Percentiles rank a stretch among this genome's conserved stretches.
phyloP scores from a whole-genome alignment of 306 rosid species.

The Carpinus fangiana region DNA sequence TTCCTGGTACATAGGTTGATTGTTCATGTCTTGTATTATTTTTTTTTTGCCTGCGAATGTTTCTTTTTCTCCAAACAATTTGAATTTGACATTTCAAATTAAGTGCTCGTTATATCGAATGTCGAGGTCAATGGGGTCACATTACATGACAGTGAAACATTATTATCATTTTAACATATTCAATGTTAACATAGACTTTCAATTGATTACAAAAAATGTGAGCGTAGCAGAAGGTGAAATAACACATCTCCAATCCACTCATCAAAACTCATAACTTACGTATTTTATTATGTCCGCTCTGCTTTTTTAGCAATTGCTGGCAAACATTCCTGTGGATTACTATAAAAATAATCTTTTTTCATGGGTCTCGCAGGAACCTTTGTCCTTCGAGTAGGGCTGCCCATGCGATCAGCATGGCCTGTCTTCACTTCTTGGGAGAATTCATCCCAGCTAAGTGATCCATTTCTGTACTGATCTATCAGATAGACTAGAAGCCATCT shows the following conservation, averaged over 20 bases:
- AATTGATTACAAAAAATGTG: no score
- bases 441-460: conserved; percentile 70
- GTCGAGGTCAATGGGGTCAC: no score
- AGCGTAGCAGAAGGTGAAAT: no score
- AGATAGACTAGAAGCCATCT: conserved; percentile 63
- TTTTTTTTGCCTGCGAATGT: not conserved
- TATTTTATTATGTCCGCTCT: no score
- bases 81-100: no score
- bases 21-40: not conserved
- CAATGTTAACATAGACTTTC: no score
- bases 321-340: conserved; percentile 86
- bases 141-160: no score
- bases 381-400: conserved; percentile 50
- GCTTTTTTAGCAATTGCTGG: conserved; percentile 3
- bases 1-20: conserved; percentile 22
- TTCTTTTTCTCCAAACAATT: no score
- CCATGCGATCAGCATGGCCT: conserved; percentile 60
- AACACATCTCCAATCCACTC: no score
- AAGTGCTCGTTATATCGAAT: no score
- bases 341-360: conserved; percentile 90
- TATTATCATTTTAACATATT: no score
- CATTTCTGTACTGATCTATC: conserved; percentile 56
- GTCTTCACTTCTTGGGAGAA: conserved; percentile 62
- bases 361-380: conserved; percentile 60
- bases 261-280: no score